Conservation (phyloP, 352 stramenopile genomes). For the Phytophthora tentaculata region DNA sequence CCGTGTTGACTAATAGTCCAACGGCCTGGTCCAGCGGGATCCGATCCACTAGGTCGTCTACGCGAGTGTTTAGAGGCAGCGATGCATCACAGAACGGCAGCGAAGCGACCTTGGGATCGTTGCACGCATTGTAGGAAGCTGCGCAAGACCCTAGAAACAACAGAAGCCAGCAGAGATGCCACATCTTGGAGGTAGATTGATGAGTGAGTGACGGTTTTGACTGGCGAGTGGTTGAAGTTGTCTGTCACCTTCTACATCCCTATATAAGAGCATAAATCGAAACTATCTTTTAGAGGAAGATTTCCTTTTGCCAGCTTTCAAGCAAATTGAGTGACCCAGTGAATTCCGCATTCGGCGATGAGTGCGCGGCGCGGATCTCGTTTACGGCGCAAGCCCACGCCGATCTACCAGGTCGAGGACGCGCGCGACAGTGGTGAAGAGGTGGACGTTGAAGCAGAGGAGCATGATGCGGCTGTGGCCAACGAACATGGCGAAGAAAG, state of each 20-base stretch:
- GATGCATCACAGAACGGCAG: conserved; percentile 76
- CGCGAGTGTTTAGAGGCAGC: conserved; percentile 56
- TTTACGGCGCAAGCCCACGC: conserved; percentile 66
- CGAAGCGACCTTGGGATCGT: conserved; percentile 44
- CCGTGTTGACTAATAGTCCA: conserved; percentile 70
- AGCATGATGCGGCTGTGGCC: conserved; percentile 23
- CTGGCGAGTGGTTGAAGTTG: conserved; percentile 30
- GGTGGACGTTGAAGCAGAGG: conserved; percentile 18
- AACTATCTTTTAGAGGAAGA: conserved; percentile 13
- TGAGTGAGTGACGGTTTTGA: conserved; percentile 13
- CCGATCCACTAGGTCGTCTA: conserved; percentile 68
- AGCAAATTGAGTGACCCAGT: too few species aligned
- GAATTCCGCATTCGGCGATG: conserved; percentile 38
- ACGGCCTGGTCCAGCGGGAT: conserved; percentile 78
- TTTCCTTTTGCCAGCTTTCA: conserved; percentile 28
- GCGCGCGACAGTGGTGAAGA: conserved; percentile 36
- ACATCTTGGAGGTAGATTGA: conserved; percentile 24
- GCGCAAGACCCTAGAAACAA: conserved; percentile 2
- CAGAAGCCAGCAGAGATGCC: conserved; percentile 8
- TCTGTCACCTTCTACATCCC: conserved; percentile 6
- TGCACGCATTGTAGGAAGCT: conserved; percentile 56
- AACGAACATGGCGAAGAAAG: conserved; percentile 28
- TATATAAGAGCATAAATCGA: conserved; percentile 16
- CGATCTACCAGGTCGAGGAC: conserved; percentile 77
- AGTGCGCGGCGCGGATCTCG: conserved; percentile 63